phyloP scores from a whole-genome alignment of 768 basidiomycete genomes.

The Lactifluus hygrophoroides region DNA sequence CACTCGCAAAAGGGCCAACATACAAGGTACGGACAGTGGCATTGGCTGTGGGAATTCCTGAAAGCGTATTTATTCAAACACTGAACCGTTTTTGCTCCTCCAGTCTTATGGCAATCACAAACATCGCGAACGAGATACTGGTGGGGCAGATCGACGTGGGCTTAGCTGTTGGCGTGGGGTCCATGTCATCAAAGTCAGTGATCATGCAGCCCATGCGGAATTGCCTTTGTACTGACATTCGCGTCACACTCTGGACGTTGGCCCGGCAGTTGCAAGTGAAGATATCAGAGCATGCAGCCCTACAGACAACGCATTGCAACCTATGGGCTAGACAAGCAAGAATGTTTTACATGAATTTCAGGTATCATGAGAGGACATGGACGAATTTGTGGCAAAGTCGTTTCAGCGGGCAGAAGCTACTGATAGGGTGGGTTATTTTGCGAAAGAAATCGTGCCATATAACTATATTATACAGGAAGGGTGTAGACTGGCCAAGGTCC shows the following conservation, averaged over 20 bases:
- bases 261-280: too few relatives aligned
- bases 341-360: conserved; percentile 72
- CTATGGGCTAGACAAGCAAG: conserved; percentile 89
- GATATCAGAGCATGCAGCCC: too few relatives aligned
- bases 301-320: conserved; percentile 58
- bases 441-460: conserved; percentile 69
- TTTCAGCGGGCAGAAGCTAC: conserved; percentile 75
- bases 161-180: too few relatives aligned
- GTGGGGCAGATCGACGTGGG: conserved; percentile 68
- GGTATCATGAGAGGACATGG: conserved; percentile 67
- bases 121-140: conserved; percentile 67
- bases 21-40: too few relatives aligned
- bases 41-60: conserved; percentile 78
- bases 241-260: too few relatives aligned
- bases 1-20: conserved; percentile 51
- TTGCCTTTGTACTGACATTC: too few relatives aligned
- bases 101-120: conserved; percentile 74
- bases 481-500: too few relatives aligned
- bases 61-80: conserved; percentile 68
- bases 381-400: conserved; percentile 62
- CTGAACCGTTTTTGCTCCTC: too few relatives aligned
- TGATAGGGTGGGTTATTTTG: conserved; percentile 56
- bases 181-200: too few relatives aligned
- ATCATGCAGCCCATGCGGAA: too few relatives aligned
- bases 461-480: too few relatives aligned